phyloP scores from a whole-genome alignment of 2,329 filamentous ascomycete species.

The Colletotrichum sojae region DNA sequence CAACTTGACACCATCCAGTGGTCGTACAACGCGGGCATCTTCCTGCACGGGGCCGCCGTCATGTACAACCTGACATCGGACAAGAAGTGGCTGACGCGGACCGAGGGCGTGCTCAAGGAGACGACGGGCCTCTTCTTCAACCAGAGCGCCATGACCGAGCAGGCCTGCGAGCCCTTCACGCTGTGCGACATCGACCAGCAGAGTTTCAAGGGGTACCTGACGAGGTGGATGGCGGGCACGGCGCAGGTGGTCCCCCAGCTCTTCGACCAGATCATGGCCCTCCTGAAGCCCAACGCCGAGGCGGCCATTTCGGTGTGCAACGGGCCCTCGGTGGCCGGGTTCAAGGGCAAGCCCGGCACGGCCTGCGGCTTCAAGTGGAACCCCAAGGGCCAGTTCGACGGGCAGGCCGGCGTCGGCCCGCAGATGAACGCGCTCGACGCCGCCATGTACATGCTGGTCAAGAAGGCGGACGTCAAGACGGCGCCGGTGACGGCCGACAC shows the following conservation, averaged over 20 bases:
- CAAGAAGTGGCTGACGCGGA: slow-evolving; percentile 69
- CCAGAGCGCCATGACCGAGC: slow-evolving; percentile 72
- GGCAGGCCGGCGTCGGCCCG: slow-evolving; percentile 73
- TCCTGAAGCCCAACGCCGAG: slow-evolving; percentile 65
- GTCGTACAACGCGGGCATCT: slow-evolving; percentile 79
- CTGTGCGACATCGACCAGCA: slow-evolving; percentile 80
- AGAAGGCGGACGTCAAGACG: slow-evolving; percentile 48
- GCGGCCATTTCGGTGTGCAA: slow-evolving; percentile 68
- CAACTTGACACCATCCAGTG: slow-evolving; percentile 73
- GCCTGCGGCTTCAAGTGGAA: slow-evolving; percentile 80
- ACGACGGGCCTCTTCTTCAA: slow-evolving; percentile 70
- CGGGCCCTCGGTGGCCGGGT: slow-evolving; percentile 59
- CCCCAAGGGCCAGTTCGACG: slow-evolving; percentile 67
- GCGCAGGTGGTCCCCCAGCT: slow-evolving; percentile 69
- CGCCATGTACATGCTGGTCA: slow-evolving; percentile 72
- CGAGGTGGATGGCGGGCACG: slow-evolving; percentile 74
- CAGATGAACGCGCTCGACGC: slow-evolving; percentile 78
- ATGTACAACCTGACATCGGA: slow-evolving; percentile 73
- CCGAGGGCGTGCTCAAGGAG: slow-evolving; percentile 70
- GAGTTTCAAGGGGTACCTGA: slow-evolving; percentile 82
- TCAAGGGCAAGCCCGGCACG: slow-evolving; percentile 68
- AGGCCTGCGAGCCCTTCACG: slow-evolving; percentile 72
- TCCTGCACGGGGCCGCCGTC: slow-evolving; percentile 72
- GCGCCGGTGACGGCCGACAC: slow-evolving; percentile 66
- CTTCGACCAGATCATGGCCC: slow-evolving; percentile 61